phyloP scores from a whole-genome alignment of 345 rosid genomes.

The Camelina sativa region DNA sequence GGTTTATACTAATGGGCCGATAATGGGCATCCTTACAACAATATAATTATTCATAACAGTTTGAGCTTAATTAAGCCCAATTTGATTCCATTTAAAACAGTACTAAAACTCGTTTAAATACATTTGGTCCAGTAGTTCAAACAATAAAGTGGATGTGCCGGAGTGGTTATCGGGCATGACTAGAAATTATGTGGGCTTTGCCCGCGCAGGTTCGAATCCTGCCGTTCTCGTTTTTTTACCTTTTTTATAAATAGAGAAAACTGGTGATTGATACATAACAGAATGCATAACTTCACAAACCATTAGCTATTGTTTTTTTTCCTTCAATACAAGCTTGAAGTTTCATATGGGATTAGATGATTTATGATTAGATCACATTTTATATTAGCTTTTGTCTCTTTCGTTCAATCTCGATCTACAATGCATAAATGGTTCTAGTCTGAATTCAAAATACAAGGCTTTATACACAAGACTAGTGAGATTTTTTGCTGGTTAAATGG shows the following conservation, averaged over 20 bases:
- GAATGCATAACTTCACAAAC: too few species aligned
- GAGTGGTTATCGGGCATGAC: conserved; percentile 85
- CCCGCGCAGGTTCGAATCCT: conserved; percentile 97
- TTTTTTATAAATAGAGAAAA: not conserved
- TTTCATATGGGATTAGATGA: not conserved
- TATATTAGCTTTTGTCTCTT: not conserved
- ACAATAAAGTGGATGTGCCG: conserved; percentile 43
- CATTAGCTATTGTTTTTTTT: too few species aligned
- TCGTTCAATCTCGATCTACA: not conserved
- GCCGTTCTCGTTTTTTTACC: conserved; percentile 37
- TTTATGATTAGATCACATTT: not conserved
- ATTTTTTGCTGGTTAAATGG: not conserved
- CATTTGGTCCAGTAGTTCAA: fast-evolving
- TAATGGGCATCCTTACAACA: too few species aligned
- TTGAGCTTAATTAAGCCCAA: conserved; percentile 35
- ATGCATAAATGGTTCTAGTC: not conserved
- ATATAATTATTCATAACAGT: too few species aligned
- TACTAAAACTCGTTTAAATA: not conserved
- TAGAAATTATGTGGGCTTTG: conserved; percentile 95
- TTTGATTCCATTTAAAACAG: not conserved
- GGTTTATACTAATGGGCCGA: too few species aligned
- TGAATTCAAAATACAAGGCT: not conserved
- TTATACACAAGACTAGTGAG: not conserved
- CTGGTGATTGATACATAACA: not conserved
- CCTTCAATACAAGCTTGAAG: too few species aligned